Base-by-base conservation (phyloP, 805 yeast genomes). In the Saccharomycopsis sp. region DNA sequence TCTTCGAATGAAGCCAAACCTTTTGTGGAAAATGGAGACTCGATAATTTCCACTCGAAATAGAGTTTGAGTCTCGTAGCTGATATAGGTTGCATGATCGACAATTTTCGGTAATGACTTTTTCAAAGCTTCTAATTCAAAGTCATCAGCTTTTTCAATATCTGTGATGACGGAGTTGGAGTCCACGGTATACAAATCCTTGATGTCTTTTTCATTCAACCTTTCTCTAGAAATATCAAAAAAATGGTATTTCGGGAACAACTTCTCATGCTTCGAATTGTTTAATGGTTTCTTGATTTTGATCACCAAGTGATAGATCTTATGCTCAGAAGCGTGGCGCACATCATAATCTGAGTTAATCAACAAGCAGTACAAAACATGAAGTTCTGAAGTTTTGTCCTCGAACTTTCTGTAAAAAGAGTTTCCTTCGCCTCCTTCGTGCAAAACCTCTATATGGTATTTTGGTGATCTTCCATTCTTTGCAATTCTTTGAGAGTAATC, bases 41-140 rank as follows among this genome's bases (percentile, higher is more conserved):
- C 57, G 34, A 66, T 71, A 0, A 80, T 59, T 48, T 75, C 73
- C 12, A 78, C 67, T 44, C 80, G 57, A 13, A 81, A 35, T n/a
- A 70, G 46, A 12, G 62, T 67, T 27, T 68, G 65, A 0, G 76
- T 66, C 21, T 60, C 60, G 17, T 62, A 53, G 30, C 74, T 69
- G 1, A 69, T 64, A 51, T 58, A 73, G 9, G 65, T 67, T 2
- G 71, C 73, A 15, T 68, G 59, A 43, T 73, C 77, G 7, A 67
- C 30, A 2, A 69, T 36, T 9, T 52, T 48, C 1, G 74, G 71
- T 12, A 61, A 30, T 10, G 40, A 21, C 61, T 12, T 60, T 51
- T 34, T 62, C 52, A 0, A 62, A 56, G 4, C 67, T 63, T 1
- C 34, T 29, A 7, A 42, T 46, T 19, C 7, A 20, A 20, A 21